Evolutionary conservation across 306 rosid species (phyloP).

Genomic region (Malus sylvestris): DNA sequence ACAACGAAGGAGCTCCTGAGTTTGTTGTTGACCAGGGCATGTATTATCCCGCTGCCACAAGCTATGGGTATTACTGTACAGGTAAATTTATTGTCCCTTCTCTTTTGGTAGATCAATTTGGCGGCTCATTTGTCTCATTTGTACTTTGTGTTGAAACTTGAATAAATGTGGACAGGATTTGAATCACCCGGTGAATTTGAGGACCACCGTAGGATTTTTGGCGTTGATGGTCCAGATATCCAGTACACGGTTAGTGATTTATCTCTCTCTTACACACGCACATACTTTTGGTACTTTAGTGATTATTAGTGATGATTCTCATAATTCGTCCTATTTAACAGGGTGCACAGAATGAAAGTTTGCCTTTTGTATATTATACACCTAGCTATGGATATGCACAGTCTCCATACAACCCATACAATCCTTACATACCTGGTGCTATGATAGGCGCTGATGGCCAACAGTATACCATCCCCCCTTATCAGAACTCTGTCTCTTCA

Average conservation of each 20-base stretch:
- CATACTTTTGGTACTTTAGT: neutral
- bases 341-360: conserved; percentile 83
- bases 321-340: conserved; percentile 24
- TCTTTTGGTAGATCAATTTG: neutral
- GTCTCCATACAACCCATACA: conserved; percentile 94
- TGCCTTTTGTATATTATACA: conserved; percentile 74
- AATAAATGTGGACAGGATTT: conserved; percentile 45
- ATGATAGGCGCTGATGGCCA: conserved; percentile 73
- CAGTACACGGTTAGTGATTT: conserved; percentile 53
- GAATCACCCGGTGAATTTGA: conserved; percentile 90
- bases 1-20: conserved; percentile 70
- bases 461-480: conserved; percentile 56
- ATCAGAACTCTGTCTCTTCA: conserved; percentile 55
- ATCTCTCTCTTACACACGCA: neutral
- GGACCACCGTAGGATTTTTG: conserved; percentile 78
- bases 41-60: conserved; percentile 82
- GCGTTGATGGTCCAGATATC: conserved; percentile 66
- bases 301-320: conserved; percentile 5
- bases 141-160: neutral
- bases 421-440: conserved; percentile 96
- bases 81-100: conserved; percentile 29
- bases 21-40: conserved; percentile 78
- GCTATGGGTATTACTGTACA: conserved; percentile 91
- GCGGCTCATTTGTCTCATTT: conserved; percentile 11
- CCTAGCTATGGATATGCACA: conserved; percentile 91